Evolutionary conservation across 345 rosid species (phyloP), one percentile per base, ranked within the genome.

Genomic region (Linum usitatissimum): DNA sequence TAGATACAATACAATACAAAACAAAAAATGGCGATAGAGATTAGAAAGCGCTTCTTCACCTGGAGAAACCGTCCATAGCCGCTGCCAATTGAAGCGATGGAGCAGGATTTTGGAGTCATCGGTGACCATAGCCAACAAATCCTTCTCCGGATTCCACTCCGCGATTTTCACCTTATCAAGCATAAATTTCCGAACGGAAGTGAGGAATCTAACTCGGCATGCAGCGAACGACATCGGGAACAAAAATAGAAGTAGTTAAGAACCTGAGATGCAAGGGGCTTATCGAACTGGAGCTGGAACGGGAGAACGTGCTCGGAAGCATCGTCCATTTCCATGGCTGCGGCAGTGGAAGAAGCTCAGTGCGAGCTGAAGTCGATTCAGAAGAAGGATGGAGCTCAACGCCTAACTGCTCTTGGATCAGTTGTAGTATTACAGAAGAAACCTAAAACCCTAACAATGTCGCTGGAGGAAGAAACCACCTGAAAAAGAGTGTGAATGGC

Each of bases 71-170:
- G 88, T 84, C 98, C 96, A 86, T n/a, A 88, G 68, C 68, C 96
- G 76, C 78, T 82, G 98, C 92, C 98, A 86, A 76, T 91, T 86
- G 79, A 91, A 86, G 0, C 89, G 84, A 62, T 82, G 91, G 60
- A 88, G 83, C 77, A 86, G 57, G 69, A 88, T 70, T 78, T 86
- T 91, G 2, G 83, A 84, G 67, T 86, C 96, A 49, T 82, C 82
- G 0, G 81, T 86, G 31, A 84, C 96, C 98, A 91, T 86, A 12
- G 89, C 96, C 48, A 86, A 72, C 55, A 85, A 82, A 80, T 80
- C 95, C 85, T 91, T 91, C 80, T 86, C 90, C 0, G 84, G 87
- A 61, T 86, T 91, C 93, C 96, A 85, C 36, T 81, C 90, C 14
- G 85, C 91, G 31, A 91, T 75, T 76, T 79, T 88, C 58, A 83